phyloP scores from a whole-genome alignment of 1,284 basidiomycete species.

The Phellopilus nigrolimitatus region DNA sequence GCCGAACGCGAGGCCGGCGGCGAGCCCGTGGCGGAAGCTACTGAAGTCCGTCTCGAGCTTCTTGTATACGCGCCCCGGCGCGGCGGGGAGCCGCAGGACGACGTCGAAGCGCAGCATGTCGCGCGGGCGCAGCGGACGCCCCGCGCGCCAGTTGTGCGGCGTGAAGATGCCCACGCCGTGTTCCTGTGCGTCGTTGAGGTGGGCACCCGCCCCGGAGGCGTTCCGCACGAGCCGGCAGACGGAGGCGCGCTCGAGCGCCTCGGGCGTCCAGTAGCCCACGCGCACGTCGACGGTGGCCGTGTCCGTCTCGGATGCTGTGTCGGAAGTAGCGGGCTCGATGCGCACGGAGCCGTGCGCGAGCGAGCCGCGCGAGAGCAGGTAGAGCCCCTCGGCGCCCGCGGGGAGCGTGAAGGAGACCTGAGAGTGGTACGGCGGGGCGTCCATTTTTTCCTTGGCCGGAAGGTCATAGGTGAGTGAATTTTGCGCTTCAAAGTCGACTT shows the following conservation, averaged over 20 bases:
- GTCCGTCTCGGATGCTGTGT: neutral
- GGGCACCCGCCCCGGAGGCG: conserved; percentile 11
- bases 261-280: conserved; percentile 9
- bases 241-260: conserved; percentile 20
- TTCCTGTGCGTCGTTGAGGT: conserved; percentile 15
- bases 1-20: conserved; percentile 22
- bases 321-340: conserved; percentile 12
- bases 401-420: conserved; percentile 25
- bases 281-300: conserved; percentile 26
- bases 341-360: conserved; percentile 22
- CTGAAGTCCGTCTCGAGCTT: conserved; percentile 26
- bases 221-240: conserved; percentile 26
- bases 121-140: neutral
- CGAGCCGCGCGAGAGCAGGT: conserved; percentile 26
- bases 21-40: conserved; percentile 23
- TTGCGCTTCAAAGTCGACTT: too few relatives aligned
- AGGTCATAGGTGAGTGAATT: neutral
- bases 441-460: too few relatives aligned
- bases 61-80: conserved; percentile 10
- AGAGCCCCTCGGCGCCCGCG: conserved; percentile 25
- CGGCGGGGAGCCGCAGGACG: conserved; percentile 22
- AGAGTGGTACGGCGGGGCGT: conserved; percentile 8
- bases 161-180: conserved; percentile 29
- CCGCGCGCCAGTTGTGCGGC: conserved; percentile 18
- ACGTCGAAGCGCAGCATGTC: conserved; percentile 22